These are phyloP conservation scores for Verticillium nubilum DNA, from an alignment of 2,329 filamentous ascomycete species.

Conservation along the genomic window DNA sequence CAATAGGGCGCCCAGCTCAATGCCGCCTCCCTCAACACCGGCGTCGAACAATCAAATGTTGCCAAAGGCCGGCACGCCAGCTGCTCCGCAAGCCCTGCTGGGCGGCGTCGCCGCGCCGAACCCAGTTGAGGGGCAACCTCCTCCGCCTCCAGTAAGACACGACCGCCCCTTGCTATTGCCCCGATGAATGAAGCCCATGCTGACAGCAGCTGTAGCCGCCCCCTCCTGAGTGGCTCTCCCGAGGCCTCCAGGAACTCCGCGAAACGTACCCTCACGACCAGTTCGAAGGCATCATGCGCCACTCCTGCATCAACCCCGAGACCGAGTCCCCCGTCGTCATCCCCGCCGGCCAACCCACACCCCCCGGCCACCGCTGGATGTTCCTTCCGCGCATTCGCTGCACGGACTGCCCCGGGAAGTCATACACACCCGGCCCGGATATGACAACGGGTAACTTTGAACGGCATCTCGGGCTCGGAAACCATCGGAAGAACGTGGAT, in stretches of 20 bases:
- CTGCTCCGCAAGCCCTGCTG: constrained; percentile 34
- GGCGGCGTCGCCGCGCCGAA: constrained; percentile 66
- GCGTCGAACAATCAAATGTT: constrained; percentile 14
- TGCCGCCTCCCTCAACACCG: constrained; percentile 32
- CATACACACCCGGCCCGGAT: constrained; percentile 86
- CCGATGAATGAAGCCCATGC: not conserved
- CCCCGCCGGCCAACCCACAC: constrained; percentile 42
- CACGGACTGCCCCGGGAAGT: constrained; percentile 85
- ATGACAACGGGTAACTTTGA: constrained; percentile 87
- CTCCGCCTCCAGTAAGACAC: constrained; percentile 46
- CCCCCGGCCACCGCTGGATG: constrained; percentile 65
- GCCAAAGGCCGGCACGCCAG: constrained; percentile 23
- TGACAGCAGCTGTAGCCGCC: constrained; percentile 54
- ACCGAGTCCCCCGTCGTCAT: constrained; percentile 60
- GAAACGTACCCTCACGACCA: constrained; percentile 72
- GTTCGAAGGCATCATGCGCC: constrained; percentile 90
- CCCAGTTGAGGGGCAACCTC: constrained; percentile 48
- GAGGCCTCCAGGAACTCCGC: constrained; percentile 65
- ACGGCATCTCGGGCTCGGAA: constrained; percentile 80
- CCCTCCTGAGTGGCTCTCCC: constrained; percentile 78
- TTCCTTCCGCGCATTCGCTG: constrained; percentile 89
- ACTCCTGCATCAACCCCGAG: constrained; percentile 69
- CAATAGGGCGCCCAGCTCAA: constrained; percentile 24
- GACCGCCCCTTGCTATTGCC: not conserved
- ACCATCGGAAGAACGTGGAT: constrained; percentile 66